Evolutionary conservation across 2,329 filamentous ascomycete species (phyloP).

Genomic region (Pleoardoris graminearum): DNA sequence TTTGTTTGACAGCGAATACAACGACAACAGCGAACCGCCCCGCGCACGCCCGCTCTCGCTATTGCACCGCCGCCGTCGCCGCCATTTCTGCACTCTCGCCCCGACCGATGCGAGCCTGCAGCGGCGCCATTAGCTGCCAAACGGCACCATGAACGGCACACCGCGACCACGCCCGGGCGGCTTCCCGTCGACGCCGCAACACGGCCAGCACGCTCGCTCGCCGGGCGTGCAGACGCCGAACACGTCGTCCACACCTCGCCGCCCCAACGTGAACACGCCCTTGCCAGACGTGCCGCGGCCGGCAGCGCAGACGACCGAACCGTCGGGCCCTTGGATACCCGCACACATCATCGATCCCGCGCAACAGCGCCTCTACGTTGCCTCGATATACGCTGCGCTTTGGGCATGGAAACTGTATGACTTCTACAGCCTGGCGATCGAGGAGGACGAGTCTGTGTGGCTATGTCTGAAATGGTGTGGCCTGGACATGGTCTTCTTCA

Average conservation of each 20-base stretch:
- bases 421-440: conserved; percentile 75
- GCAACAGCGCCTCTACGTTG: conserved; percentile 84
- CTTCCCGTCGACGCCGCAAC: conserved; percentile 73
- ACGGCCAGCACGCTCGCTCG: conserved; percentile 44
- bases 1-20: conserved; percentile 32
- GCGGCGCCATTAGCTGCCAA: conserved; percentile 20
- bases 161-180: conserved; percentile 78
- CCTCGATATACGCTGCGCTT: conserved; percentile 75
- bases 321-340: conserved; percentile 71
- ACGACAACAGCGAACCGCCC: conserved; percentile 9
- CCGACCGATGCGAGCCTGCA: conserved; percentile 26
- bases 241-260: conserved; percentile 26
- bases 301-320: conserved; percentile 17
- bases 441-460: conserved; percentile 84
- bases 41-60: background rate
- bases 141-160: conserved; percentile 78
- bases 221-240: conserved; percentile 30
- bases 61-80: conserved; percentile 1
- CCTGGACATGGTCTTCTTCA: conserved; percentile 83
- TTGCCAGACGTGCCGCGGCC: conserved; percentile 38
- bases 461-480: conserved; percentile 92
- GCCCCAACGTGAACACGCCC: conserved; percentile 40
- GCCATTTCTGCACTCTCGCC: background rate
- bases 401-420: conserved; percentile 87
- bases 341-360: conserved; percentile 83